Evolutionary conservation across 2,329 filamentous ascomycete species (phyloP).

Genomic region (Anisogramma anomala): DNA sequence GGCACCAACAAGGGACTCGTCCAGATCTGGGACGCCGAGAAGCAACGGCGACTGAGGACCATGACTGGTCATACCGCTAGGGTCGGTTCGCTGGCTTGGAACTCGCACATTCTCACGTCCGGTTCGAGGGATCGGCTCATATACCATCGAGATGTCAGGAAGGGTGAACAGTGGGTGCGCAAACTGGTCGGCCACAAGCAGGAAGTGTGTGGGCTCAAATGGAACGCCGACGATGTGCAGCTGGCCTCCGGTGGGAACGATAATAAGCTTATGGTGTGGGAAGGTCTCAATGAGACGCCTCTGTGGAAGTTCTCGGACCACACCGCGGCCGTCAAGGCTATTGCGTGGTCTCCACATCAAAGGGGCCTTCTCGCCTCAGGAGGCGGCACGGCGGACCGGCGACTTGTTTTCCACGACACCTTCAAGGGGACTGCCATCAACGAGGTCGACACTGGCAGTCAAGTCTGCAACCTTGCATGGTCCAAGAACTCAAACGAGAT

Average conservation of each 20-base stretch:
- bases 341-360: slow-evolving; percentile 95
- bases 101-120: slow-evolving; percentile 92
- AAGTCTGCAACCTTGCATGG: slow-evolving; percentile 98
- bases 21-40: slow-evolving; percentile 94
- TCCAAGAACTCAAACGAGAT: slow-evolving; percentile 96
- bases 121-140: slow-evolving; percentile 89
- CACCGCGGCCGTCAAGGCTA: slow-evolving; percentile 91
- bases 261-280: slow-evolving; percentile 98
- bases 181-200: slow-evolving; percentile 93
- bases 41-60: slow-evolving; percentile 70
- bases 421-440: slow-evolving; percentile 68
- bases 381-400: slow-evolving; percentile 86
- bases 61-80: slow-evolving; percentile 95
- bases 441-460: slow-evolving; percentile 90
- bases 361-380: slow-evolving; percentile 88
- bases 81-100: slow-evolving; percentile 93
- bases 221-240: slow-evolving; percentile 94
- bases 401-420: slow-evolving; percentile 98
- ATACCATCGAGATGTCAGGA: slow-evolving; percentile 88
- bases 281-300: slow-evolving; percentile 84
- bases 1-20: slow-evolving; percentile 90
- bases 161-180: slow-evolving; percentile 78
- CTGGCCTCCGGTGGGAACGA: slow-evolving; percentile 94
- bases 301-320: slow-evolving; percentile 92
- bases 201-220: slow-evolving; percentile 91